Base-by-base conservation (phyloP, 2,329 filamentous ascomycete genomes). In the Trichoderma sp. region DNA sequence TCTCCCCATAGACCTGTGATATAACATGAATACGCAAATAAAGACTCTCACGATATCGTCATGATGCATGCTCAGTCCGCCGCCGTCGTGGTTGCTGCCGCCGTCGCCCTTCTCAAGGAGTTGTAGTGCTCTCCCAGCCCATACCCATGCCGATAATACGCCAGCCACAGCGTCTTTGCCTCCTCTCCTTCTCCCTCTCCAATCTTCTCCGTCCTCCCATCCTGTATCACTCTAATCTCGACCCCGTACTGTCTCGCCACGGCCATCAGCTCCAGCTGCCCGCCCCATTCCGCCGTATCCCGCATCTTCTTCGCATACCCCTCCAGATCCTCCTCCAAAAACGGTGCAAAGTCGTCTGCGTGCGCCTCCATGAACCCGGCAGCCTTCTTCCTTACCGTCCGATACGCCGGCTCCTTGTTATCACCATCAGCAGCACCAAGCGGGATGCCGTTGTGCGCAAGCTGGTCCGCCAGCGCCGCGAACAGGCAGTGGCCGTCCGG, bases 51-150 rank as follows among this genome's bases (percentile, higher is more conserved):
- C 20, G 17, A 20, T 57, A 12, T 34, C 23, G n/a, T 53, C 50
- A n/a, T 43, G 32, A 30, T 57, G 39, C 39, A 43, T n/a, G 43
- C 55, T 72, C 71, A 70, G 7, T 68, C 71, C 23, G 67, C 55
- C 23, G 67, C 43, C 4, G 34, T 58, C 12, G 67, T 32, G 8
- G 66, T 34, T 28, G 68, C 63, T 23, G 68, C 61, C 67, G 74
- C 70, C 68, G 77, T 75, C 76, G 74, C 78, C 77, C 85, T 88
- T 76, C 88, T 82, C 79, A 99, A 82, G 68, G 95, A 97, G 80
- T 99, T 99, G 82, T 99, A 99, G 83, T 99, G 96, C 84, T 98
- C 96, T 13, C 96, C 96, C 64, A 99, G 84, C 1, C 95, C 95
- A 81, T 97, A 98, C 63, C 93, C 93, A 83, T 98, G 94, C 77